Evolutionary conservation across 1,284 basidiomycete genomes (phyloP).

Genomic region (Amylostereum areolatum): DNA sequence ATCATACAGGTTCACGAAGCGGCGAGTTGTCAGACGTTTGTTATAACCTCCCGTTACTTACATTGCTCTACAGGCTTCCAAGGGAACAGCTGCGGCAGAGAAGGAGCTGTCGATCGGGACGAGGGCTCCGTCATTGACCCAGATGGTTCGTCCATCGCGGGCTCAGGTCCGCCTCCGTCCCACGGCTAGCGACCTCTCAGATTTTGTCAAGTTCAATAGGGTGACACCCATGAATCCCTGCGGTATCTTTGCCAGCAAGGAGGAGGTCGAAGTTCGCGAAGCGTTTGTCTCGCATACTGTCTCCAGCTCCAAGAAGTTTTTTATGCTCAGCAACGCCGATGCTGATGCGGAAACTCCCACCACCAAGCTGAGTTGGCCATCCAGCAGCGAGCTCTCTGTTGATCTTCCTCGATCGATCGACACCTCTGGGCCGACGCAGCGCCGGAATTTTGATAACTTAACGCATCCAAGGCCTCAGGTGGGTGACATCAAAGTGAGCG

Average conservation of each 20-base stretch:
- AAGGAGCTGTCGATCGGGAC: conserved; percentile 72
- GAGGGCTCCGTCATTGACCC: conserved; percentile 45
- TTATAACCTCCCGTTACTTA: background rate
- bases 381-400: conserved; percentile 45
- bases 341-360: conserved; percentile 43
- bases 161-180: conserved; percentile 41
- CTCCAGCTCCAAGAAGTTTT: conserved; percentile 77
- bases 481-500: conserved; percentile 46
- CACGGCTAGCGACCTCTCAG: conserved; percentile 76
- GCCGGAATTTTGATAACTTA: conserved; percentile 68
- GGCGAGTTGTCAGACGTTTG: conserved; percentile 39
- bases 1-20: conserved; percentile 87
- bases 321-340: conserved; percentile 51
- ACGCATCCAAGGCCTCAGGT: conserved; percentile 52
- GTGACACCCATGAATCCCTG: conserved; percentile 58
- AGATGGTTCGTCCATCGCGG: conserved; percentile 86
- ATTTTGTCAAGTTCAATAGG: conserved; percentile 82
- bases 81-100: conserved; percentile 64
- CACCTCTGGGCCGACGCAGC: conserved; percentile 41
- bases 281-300: conserved; percentile 72
- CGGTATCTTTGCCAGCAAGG: conserved; percentile 26
- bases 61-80: conserved; percentile 42
- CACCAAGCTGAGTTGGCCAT: conserved; percentile 40
- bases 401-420: conserved; percentile 32
- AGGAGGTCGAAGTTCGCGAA: conserved; percentile 48